Base-by-base conservation (phyloP, 192 early-diverging fungal genomes). In the Gigaspora rosea region DNA sequence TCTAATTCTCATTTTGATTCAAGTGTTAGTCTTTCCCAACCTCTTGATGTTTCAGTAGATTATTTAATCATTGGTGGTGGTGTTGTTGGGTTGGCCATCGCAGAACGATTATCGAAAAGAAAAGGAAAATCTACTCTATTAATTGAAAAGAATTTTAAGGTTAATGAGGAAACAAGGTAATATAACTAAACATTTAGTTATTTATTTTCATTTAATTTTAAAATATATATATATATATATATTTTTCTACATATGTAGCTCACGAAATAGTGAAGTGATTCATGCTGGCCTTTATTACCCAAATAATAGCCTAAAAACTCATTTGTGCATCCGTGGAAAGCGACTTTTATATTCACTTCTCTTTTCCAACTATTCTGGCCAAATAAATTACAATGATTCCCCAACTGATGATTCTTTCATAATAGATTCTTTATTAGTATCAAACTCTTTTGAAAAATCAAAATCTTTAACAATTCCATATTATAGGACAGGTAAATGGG, bases 251-350 rank as follows among this genome's bases (percentile, higher is more conserved):
- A 13, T 73, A 2, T 10, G 11, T 35, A 90, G 92, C 77, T 92
- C 94, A 35, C 80, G 95, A 15, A 96, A 95, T 85, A 94, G 91
- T 72, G 92, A 95, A 78, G 92, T 96, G 15, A 96, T 96, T 76
- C 95, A 96, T 62, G 93, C 92, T 8, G 95, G 95, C 0, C 82
- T 96, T 13, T 94, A 95, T 82, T 96, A 95, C 58, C 93, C 94
- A 1, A 71, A 74, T 15, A 80, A 89, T 73, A 93, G 90, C 48
- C 80, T 95, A 49, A 94, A 94, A 77, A 94, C 94, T 11, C 66
- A 58, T 33, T 82, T 96, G 0, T 95, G 94, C 78, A 92, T 94
- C 32, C 84, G 89, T 4, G 95, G 95, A 32, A 93, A 92, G 27
- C 54, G 82, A 0, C 78, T 92, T 67, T 77, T 96, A 22, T 95